Percentiles rank a stretch among this genome's conserved stretches.
Conservation (phyloP, 768 basidiomycete species). For the Termitomyces sp. region DNA sequence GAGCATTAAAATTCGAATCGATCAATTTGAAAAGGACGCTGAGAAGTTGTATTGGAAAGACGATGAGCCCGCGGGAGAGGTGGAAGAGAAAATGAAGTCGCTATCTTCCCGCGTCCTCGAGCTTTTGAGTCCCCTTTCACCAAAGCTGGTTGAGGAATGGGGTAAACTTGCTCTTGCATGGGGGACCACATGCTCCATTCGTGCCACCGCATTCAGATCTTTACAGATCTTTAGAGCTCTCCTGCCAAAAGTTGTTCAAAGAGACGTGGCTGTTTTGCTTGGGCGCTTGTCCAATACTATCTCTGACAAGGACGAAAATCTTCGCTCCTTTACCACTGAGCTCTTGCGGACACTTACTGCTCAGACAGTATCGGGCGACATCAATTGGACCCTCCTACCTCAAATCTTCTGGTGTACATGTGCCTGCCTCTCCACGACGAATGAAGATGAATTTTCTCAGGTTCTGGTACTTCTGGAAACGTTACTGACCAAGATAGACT, state of each 20-base stretch:
- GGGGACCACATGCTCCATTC: conserved; percentile 84
- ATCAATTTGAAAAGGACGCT: conserved; percentile 52
- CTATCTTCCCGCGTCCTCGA: conserved; percentile 62
- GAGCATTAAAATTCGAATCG: conserved; percentile 44
- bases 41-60: conserved; percentile 65
- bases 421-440: conserved; percentile 77
- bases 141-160: conserved; percentile 69
- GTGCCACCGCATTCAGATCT: conserved; percentile 81
- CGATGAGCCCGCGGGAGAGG: conserved; percentile 50
- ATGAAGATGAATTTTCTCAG: conserved; percentile 73
- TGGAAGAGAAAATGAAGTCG: conserved; percentile 61
- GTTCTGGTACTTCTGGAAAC: conserved; percentile 59
- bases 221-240: conserved; percentile 86
- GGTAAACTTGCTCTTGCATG: conserved; percentile 76
- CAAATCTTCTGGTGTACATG: conserved; percentile 85
- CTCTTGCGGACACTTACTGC: conserved; percentile 72
- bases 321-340: conserved; percentile 80
- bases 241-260: conserved; percentile 61
- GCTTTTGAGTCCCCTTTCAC: conserved; percentile 64
- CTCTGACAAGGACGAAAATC: conserved; percentile 66
- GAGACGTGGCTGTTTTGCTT: conserved; percentile 72
- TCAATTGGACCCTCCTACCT: conserved; percentile 61
- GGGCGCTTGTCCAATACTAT: conserved; percentile 83
- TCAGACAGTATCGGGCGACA: conserved; percentile 47
- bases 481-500: conserved; percentile 62